These are phyloP conservation scores for Aspergillus proliferans DNA, from an alignment of 2,329 filamentous ascomycete genomes.

Conservation along the genomic window DNA sequence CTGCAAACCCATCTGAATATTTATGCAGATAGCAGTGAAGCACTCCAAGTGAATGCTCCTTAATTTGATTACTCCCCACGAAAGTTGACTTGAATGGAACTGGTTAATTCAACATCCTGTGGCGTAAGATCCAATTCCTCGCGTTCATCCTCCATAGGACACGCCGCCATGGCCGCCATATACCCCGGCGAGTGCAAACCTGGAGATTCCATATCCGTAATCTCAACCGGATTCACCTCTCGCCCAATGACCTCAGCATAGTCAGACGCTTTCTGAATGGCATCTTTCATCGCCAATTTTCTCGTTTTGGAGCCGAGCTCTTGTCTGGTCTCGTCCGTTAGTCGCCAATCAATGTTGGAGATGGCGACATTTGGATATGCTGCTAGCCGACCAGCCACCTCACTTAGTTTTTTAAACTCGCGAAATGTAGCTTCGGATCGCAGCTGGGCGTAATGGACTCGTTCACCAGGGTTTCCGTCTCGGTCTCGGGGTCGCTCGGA, in stretches of 20 bases:
- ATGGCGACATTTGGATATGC: conserved; percentile 16
- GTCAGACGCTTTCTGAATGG: conserved; percentile 18
- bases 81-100: conserved; percentile 6
- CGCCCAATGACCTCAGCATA: conserved; percentile 16
- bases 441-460: conserved; percentile 13
- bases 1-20: neutral
- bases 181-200: neutral
- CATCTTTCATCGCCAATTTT: conserved; percentile 17
- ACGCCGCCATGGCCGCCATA: neutral
- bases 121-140: conserved; percentile 8
- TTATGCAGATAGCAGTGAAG: neutral
- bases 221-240: conserved; percentile 10
- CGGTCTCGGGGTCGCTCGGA: conserved; percentile 1
- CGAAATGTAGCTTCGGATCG: conserved; percentile 17
- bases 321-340: conserved; percentile 17
- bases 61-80: neutral
- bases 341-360: conserved; percentile 16
- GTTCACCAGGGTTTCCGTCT: conserved; percentile 7
- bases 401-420: conserved; percentile 15
- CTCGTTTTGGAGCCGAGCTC: conserved; percentile 14
- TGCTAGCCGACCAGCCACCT: conserved; percentile 13
- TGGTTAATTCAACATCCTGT: conserved; percentile 6
- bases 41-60: neutral
- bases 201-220: conserved; percentile 4
- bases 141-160: neutral